A percentile compares a stretch with the other conserved stretches of the same genome.
phyloP scores from a whole-genome alignment of 2,329 filamentous ascomycete species.

The Ambrosiella cleistominuta region DNA sequence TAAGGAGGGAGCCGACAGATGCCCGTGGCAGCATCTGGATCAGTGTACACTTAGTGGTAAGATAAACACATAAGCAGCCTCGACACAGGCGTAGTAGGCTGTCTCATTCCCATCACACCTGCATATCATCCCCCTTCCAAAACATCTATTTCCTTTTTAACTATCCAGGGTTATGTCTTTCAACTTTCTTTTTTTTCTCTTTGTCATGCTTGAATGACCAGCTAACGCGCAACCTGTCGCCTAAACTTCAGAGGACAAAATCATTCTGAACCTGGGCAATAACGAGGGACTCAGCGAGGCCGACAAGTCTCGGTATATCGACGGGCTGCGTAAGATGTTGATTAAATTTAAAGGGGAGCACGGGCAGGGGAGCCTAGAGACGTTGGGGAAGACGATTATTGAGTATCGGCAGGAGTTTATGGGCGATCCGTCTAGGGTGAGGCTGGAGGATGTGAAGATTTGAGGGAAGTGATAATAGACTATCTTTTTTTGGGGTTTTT shows the following conservation, averaged over 20 bases:
- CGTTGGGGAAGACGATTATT: constrained; percentile 49
- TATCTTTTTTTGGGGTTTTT: not conserved
- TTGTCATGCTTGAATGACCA: constrained; percentile 1
- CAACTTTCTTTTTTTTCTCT: not conserved
- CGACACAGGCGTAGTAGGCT: not conserved
- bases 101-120: not conserved
- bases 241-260: constrained; percentile 43
- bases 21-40: constrained; percentile 64
- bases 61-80: constrained; percentile 23
- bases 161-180: not conserved
- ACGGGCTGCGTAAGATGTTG: constrained; percentile 43
- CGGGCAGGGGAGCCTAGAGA: constrained; percentile 44
- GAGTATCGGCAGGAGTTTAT: constrained; percentile 48
- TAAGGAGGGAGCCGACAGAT: constrained; percentile 44
- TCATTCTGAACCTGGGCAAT: constrained; percentile 54
- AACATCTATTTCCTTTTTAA: not conserved
- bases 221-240: not conserved
- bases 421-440: constrained; percentile 44
- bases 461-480: not conserved
- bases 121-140: not conserved
- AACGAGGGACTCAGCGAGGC: constrained; percentile 45
- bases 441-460: constrained; percentile 9
- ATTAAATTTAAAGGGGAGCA: constrained; percentile 38
- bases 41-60: constrained; percentile 58
- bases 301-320: constrained; percentile 42